Evolutionary conservation across 176 grass and related monocot genomes (phyloP), one percentile per base, ranked within the genome.

Genomic region (Olyra latifolia): DNA sequence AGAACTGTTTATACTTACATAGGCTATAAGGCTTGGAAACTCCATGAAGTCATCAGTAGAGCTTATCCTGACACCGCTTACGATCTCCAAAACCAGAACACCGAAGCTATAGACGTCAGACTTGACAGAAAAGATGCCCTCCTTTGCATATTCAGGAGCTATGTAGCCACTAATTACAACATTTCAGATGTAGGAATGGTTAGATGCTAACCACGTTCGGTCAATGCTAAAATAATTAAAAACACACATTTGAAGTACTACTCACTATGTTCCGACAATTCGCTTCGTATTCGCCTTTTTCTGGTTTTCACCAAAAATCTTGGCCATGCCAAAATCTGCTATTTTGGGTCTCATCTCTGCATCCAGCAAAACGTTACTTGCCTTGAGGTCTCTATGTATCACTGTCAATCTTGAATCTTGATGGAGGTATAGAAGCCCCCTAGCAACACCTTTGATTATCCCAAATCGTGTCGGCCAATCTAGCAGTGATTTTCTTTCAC

Each of bases 71-170:
- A 85, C 19, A 53, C 92, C 89, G 29, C 72, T 87, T 1, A 94
- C 75, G 42, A 85, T 89, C 81, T 95, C 89, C 17, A 94, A 25
- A 41, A 89, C 57, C 50, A 93, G 56, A 9, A 90, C 65, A 16
- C 91, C 91, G 13, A 91, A 93, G 72, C 91, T 93, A 23, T 90
- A 93, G 29, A 93, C 88, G 23, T 93, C 84, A 14, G 91, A 88
- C 76, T 91, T 93, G 65, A 85, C 29, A 2, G 91, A 93, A 19
- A 90, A 91, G 19, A 88, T 50, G 4, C 88, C 91, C 64, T 93
- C 88, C 2, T 24, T 71, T 65, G 83, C 82, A 75, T 93, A 90
- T 17, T 93, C 91, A 4, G 85, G 91, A 41, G 91, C 85, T 29
- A 93, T 93, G 41, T 93, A 93, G 52, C 91, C 88, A 75, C 91